Evolutionary conservation across 2,329 filamentous ascomycete genomes (phyloP), one percentile per base, ranked within the genome.

Genomic region (Aspergillus aculeatus): DNA sequence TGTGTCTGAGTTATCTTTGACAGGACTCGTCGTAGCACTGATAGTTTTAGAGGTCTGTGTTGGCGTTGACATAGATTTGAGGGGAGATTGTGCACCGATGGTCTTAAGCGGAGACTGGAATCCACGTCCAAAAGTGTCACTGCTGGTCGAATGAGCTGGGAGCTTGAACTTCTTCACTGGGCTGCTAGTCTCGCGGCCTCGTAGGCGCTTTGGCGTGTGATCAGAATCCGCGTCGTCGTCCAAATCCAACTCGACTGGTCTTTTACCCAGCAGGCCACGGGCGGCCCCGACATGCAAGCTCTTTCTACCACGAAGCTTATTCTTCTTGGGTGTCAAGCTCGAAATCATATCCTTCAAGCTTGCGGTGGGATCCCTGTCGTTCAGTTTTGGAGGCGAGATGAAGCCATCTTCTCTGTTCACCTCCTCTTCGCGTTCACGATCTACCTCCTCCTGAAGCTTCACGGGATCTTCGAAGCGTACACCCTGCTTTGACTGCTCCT

Each of bases 281-380:
- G 89, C 90, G 66, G 89, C 89, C 47, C 90, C 90, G 21, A 91
- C 85, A 64, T 90, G 87, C 53, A 93, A 80, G 70, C 90, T 93
- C 77, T 93, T 93, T 47, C 90, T 86, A 14, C 86, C 86, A 58
- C 82, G 86, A 6, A 90, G 66, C 5, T 77, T 81, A 56, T 85
- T 87, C 73, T 91, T 91, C 75, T 90, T 91, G 0, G 91, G 90
- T 24, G 89, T 92, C 63, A 94, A 80, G 58, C 86, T 89, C 62
- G 89, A 83, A 61, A 94, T 94, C 84, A 92, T 88, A 64, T 91
- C 89, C 63, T 86, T 89, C 48, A 94, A 77, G 62, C 86, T 91
- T 38, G 87, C 75, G 0, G 89, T 89, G 2, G 80, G 81, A 63
- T 91, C 88, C 50, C 81, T 83, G 35, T 87, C 84, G 5, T 77